Conservation (phyloP, 768 basidiomycete species). For the Harrya chromipes region DNA sequence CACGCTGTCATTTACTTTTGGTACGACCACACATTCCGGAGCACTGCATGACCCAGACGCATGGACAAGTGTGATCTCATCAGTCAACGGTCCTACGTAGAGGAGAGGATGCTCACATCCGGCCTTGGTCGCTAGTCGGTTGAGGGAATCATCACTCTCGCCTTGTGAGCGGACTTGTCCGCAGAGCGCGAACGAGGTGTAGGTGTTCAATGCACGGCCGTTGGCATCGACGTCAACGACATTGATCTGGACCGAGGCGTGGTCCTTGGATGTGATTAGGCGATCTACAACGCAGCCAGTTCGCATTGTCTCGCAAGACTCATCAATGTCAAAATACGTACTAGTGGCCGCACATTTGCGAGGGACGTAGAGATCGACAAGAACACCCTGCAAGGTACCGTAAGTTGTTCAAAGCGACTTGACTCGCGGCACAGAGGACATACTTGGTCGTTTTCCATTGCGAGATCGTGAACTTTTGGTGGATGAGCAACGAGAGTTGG, state of each 20-base stretch:
- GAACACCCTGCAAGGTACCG: conserved; percentile 65
- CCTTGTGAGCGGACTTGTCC: conserved; percentile 93
- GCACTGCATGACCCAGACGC: conserved; percentile 51
- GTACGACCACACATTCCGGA: conserved; percentile 96
- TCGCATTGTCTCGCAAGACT: background rate
- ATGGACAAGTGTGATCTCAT: conserved; percentile 9
- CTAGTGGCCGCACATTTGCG: conserved; percentile 99
- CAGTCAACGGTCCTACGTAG: background rate
- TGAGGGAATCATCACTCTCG: conserved; percentile 95
- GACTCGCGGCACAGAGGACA: conserved; percentile 21
- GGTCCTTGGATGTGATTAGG: conserved; percentile 98
- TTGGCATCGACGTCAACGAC: conserved; percentile 91
- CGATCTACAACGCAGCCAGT: conserved; percentile 59
- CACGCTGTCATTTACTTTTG: conserved; percentile 60
- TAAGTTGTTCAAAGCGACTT: background rate
- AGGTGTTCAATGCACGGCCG: conserved; percentile 73
- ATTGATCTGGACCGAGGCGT: conserved; percentile 96
- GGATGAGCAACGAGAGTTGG: background rate
- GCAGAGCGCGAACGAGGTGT: conserved; percentile 91
- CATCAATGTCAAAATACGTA: conserved; percentile 41
- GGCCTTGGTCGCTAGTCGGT: conserved; percentile 92
- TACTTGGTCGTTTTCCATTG: conserved; percentile 93
- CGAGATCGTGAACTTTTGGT: conserved; percentile 19
- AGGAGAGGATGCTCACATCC: conserved; percentile 66
- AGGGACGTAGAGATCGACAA: conserved; percentile 99